Percentiles rank a stretch among this genome's conserved stretches.
Evolutionary conservation across 2,329 filamentous ascomycete genomes (phyloP).

Genomic region (Claviceps fusiformis): DNA sequence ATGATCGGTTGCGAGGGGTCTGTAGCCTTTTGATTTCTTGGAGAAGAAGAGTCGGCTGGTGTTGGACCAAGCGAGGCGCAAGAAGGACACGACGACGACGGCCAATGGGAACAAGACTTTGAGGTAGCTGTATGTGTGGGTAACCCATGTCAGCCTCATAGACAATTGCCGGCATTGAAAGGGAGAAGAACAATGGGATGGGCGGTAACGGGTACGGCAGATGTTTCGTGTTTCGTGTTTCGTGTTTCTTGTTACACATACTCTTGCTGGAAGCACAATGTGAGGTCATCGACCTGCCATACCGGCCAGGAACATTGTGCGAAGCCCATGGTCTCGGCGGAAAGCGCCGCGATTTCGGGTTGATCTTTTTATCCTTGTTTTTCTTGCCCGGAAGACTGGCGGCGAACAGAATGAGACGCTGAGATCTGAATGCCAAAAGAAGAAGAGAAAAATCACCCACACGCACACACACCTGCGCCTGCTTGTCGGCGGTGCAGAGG

Average conservation of each 20-base stretch:
- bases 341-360: slow-evolving; percentile 5
- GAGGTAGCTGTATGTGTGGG: slow-evolving; percentile 18
- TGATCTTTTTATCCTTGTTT: neutral
- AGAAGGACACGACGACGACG: slow-evolving; percentile 55
- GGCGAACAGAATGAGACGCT: neutral
- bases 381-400: neutral
- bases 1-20: slow-evolving; percentile 33
- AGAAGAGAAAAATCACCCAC: neutral
- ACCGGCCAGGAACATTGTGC: slow-evolving; percentile 43
- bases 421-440: no score
- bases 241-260: slow-evolving; percentile 28
- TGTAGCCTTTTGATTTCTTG: slow-evolving; percentile 41
- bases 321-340: slow-evolving; percentile 27
- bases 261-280: slow-evolving; percentile 52
- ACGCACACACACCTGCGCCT: slow-evolving; percentile 1
- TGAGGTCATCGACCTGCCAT: slow-evolving; percentile 53
- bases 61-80: slow-evolving; percentile 48
- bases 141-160: neutral
- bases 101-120: slow-evolving; percentile 67
- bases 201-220: neutral
- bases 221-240: no score
- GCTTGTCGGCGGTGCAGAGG: slow-evolving; percentile 1
- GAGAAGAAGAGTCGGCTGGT: slow-evolving; percentile 38
- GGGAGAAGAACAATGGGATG: neutral
- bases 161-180: neutral